Evolutionary conservation across 2,329 filamentous ascomycete genomes (phyloP).

Genomic region (Penicillium palitans): DNA sequence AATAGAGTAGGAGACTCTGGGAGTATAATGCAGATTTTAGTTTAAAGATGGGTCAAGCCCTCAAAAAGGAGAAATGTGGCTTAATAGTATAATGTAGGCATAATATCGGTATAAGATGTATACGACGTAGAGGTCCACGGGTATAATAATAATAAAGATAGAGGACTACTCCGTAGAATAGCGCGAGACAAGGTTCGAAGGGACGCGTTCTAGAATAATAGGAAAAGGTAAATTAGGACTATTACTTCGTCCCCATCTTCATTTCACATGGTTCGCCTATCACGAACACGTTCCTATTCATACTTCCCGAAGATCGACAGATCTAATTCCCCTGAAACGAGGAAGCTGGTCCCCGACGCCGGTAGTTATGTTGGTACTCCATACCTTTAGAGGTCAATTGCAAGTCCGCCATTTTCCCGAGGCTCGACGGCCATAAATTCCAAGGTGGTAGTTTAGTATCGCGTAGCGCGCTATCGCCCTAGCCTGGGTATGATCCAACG

Average conservation of each 20-base stretch:
- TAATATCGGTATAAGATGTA: neutral
- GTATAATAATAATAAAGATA: too few relatives aligned
- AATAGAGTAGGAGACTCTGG: neutral
- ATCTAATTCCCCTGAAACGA: slow-evolving; percentile 2
- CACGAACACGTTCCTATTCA: neutral
- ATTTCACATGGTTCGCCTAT: neutral
- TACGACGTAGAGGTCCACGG: too few relatives aligned
- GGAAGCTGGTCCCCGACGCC: neutral
- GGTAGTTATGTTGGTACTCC: neutral
- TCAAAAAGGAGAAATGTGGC: neutral
- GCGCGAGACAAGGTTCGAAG: neutral
- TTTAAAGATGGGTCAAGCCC: neutral
- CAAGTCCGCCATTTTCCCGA: neutral
- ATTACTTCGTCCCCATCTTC: neutral
- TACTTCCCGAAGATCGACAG: neutral
- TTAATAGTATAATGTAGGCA: neutral
- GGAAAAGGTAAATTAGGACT: neutral
- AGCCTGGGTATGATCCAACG: neutral
- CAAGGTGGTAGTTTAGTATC: neutral
- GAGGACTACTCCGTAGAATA: neutral
- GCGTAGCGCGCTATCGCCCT: neutral
- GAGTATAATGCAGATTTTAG: too few relatives aligned
- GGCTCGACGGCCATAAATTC: neutral
- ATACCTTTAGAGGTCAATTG: neutral
- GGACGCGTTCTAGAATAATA: neutral